Evolutionary conservation across 148 eudicot species (phyloP).

Genomic region (Silene latifolia): DNA sequence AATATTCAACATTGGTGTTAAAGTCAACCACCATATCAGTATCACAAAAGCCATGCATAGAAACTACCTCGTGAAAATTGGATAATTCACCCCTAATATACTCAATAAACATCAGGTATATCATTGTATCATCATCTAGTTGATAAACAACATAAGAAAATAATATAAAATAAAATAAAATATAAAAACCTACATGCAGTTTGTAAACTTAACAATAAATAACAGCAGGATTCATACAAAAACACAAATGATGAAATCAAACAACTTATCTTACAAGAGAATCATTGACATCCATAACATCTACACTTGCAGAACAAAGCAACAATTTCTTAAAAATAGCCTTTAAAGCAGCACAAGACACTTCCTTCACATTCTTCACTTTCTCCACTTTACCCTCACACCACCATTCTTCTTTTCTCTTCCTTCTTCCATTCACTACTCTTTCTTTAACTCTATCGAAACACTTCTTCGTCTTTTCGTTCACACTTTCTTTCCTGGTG

Average conservation of each 20-base stretch:
- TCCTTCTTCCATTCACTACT: slow-evolving; percentile 24
- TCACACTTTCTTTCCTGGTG: slow-evolving; percentile 60
- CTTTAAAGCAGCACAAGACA: slow-evolving; percentile 35
- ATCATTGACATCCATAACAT: slow-evolving; percentile 30
- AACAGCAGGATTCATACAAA: background rate
- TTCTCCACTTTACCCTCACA: background rate
- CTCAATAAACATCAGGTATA: too few species aligned
- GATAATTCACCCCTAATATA: too few species aligned
- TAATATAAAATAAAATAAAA: too few species aligned
- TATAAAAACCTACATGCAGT: background rate
- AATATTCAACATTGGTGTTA: background rate
- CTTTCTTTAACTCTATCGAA: slow-evolving; percentile 49
- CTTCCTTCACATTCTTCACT: slow-evolving; percentile 24
- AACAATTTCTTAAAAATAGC: slow-evolving; percentile 33
- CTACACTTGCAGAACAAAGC: slow-evolving; percentile 40
- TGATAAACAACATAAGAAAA: too few species aligned
- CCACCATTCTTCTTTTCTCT: background rate
- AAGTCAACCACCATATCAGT: background rate
- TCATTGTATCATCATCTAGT: too few species aligned
- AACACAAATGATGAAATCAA: background rate
- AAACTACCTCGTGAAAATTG: too few species aligned
- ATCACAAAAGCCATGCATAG: too few species aligned
- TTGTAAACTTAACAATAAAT: background rate
- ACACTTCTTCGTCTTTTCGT: slow-evolving; percentile 64
- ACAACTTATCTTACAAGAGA: background rate